Evolutionary conservation across 108 stramenopile genomes (phyloP), one percentile per base, ranked within the genome.

Genomic region (Pseudonitzschia multistriata): DNA sequence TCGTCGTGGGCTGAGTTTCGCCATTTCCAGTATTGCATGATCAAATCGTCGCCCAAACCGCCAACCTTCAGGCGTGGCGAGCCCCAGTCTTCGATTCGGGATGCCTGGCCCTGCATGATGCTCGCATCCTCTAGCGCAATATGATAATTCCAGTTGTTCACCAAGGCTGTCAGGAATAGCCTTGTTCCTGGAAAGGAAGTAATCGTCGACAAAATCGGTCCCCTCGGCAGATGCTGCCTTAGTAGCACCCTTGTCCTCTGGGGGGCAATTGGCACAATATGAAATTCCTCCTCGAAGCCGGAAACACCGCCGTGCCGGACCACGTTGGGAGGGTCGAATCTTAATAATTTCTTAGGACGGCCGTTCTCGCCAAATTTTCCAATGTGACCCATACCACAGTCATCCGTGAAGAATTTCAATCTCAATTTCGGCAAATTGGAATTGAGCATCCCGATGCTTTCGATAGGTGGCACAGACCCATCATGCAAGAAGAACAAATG

Each of bases 111-210:
- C 17, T 70, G 69, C 75, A 76, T 76, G 27, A 76, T 63, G 8
- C 31, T 28, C 5, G 57, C 66, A 53, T 76, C 75, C 42, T 76
- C 75, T 1, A 76, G 57, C n/a, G 47, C 75, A 31, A 76, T 76
- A 37, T 71, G 70, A 70, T 71, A 65, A 62, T 76, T 76, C 75
- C 75, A 76, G 37, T 71, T 71, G 62, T 76, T 76, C 3, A 76
- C 75, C 13, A 76, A 47, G 17, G 13, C 3, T 14, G 60, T 62
- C 33, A 76, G 17, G 42, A 70, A 62, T 24, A 39, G 47, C 17
- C 17, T 33, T 36, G 59, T 50, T 24, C 62, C 62, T 34, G 75
- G 75, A 52, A 76, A 2, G 14, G 37, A 15, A 29, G 59, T 62
- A 3, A 76, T 28, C 15, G 75, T 76, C 5, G 68, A 50, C 37